Evolutionary conservation across 2,329 filamentous ascomycete genomes (phyloP), one percentile per base, ranked within the genome.

Genomic region (Venturia carpophila): DNA sequence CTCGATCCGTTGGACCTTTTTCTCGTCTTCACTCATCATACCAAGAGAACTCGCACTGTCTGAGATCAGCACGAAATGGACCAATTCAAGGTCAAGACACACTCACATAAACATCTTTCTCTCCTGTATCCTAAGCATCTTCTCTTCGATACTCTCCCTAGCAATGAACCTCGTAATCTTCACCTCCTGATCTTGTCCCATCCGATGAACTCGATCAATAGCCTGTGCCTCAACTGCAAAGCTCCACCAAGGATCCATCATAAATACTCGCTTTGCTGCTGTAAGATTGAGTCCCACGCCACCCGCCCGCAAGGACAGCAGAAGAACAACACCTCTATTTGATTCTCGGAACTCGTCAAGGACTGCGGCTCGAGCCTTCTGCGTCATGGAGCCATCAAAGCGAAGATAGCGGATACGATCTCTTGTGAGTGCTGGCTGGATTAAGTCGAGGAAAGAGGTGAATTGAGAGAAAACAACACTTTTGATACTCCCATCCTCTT

Each of bases 171-270:
- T 82, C 70, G 88, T 88, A 0, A 99, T 92, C 65, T 86, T 85
- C 1, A 99, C 94, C 71, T 93, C 90, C 19, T 86, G 83, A 62
- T 89, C 87, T 75, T 99, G 94, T 0, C 94, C 94, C 90, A 99
- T 97, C 10, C 94, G 86, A 79, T 99, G 94, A 42, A 99, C 92
- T 1, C 94, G 90, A 78, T 99, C 94, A 72, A 99, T 97, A 10
- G 94, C 94, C 76, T 99, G 94, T 5, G 92, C 91, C 77, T 99
- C 94, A 15, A 97, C 88, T 0, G 94, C 92, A 76, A 93, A 99
- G 73, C 90, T 95, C 94, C 94, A 99, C 94, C 94, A 99, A 0
- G 94, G 94, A 75, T 99, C 94, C 94, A 99, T 97, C 90, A 99
- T 95, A 78, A 89, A 99, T 5, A 99, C 95, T 64, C 90, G 82